Percentiles rank a stretch among this genome's conserved stretches.
Evolutionary conservation across 345 rosid genomes (phyloP).

Genomic region (Iberis pinnata): DNA sequence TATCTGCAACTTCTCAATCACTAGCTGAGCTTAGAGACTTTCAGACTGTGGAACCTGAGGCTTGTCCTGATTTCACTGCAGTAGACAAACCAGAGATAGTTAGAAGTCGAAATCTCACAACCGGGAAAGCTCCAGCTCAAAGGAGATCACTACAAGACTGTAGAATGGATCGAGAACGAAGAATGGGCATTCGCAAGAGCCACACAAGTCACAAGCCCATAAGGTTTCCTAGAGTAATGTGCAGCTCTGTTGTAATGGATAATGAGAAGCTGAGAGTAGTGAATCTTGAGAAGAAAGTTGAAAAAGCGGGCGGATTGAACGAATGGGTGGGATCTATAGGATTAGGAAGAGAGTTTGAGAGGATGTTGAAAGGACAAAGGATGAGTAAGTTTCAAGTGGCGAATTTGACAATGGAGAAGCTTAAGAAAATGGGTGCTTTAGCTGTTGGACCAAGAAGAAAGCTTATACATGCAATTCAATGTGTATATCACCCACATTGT

Average conservation of each 20-base stretch:
- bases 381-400: conserved; percentile 66
- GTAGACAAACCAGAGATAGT: conserved; percentile 36
- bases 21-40: conserved; percentile 28
- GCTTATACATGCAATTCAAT: conserved; percentile 84
- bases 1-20: conserved; percentile 28
- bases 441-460: conserved; percentile 95
- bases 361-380: conserved; percentile 51
- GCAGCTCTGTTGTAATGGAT: conserved; percentile 35
- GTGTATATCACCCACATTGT: conserved; percentile 63
- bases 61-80: conserved; percentile 22
- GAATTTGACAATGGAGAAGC: conserved; percentile 82
- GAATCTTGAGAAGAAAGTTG: conserved; percentile 67
- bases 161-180: conserved; percentile 11
- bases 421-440: conserved; percentile 88
- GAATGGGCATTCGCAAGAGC: conserved; percentile 6
- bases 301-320: conserved; percentile 72
- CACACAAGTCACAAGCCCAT: neutral
- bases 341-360: conserved; percentile 57
- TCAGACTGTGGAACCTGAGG: conserved; percentile 29
- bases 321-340: conserved; percentile 76
- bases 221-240: conserved; percentile 34
- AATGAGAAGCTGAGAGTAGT: conserved; percentile 53
- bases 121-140: conserved; percentile 24
- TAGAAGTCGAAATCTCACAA: neutral
- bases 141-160: conserved; percentile 7